Percentiles rank a stretch among this genome's conserved stretches.
phyloP scores from a whole-genome alignment of 768 basidiomycete species.

The Pleurotus cornucopiae region DNA sequence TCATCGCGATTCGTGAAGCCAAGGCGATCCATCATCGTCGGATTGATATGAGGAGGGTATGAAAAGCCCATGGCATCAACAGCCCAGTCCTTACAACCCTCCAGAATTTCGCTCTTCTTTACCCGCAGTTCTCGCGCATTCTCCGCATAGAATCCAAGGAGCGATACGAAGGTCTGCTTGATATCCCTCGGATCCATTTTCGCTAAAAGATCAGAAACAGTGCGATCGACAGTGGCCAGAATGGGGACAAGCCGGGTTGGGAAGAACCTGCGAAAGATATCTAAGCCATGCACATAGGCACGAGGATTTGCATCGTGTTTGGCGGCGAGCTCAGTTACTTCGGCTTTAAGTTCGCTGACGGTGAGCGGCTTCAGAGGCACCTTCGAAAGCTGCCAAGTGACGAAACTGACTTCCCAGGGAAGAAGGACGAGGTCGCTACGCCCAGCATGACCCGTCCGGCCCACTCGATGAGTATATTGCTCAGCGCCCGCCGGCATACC shows the following conservation, averaged over 20 bases:
- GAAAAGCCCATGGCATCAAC: slow-evolving; percentile 48
- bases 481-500: slow-evolving; percentile 67
- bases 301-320: slow-evolving; percentile 42
- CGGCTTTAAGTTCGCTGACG: slow-evolving; percentile 36
- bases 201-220: slow-evolving; percentile 24
- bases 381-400: slow-evolving; percentile 53
- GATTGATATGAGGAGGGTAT: slow-evolving; percentile 47
- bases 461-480: slow-evolving; percentile 83
- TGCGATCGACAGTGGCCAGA: slow-evolving; percentile 23
- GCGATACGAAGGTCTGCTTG: slow-evolving; percentile 56
- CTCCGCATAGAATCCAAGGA: slow-evolving; percentile 70
- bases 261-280: slow-evolving; percentile 12
- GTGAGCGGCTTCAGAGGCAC: slow-evolving; percentile 67
- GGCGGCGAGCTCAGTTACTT: slow-evolving; percentile 43
- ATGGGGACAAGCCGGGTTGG: slow-evolving; percentile 12
- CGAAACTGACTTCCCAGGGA: slow-evolving; percentile 74
- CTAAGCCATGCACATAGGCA: slow-evolving; percentile 16
- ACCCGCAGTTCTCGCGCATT: slow-evolving; percentile 45
- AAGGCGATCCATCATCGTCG: slow-evolving; percentile 38
- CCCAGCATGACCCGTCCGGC: slow-evolving; percentile 74
- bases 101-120: slow-evolving; percentile 36
- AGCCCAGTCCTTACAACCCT: slow-evolving; percentile 62
- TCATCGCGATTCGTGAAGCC: slow-evolving; percentile 23
- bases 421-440: slow-evolving; percentile 73
- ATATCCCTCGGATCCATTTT: slow-evolving; percentile 47